phyloP scores from a whole-genome alignment of 306 rosid genomes.

The Lathyrus aphaca region DNA sequence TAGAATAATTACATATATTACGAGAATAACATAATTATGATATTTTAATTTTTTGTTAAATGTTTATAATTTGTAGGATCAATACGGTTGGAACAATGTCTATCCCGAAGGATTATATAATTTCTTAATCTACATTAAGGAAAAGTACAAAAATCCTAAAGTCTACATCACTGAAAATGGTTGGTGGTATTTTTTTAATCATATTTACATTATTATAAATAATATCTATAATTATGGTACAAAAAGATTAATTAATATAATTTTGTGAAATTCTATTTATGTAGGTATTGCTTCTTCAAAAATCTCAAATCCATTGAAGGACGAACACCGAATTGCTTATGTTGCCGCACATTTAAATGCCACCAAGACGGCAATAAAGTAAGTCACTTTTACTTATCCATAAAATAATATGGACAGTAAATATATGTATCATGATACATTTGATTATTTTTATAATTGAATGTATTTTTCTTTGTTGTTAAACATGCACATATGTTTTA shows the following conservation, averaged over 20 bases:
- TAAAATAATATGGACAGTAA: neutral
- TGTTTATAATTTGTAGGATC: constrained; percentile 10
- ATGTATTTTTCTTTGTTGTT: neutral
- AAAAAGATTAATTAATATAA: neutral
- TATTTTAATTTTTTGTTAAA: neutral
- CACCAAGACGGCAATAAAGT: constrained; percentile 6
- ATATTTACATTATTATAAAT: neutral
- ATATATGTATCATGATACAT: neutral
- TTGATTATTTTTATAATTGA: neutral
- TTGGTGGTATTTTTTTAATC: neutral
- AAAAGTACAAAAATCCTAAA: constrained; percentile 29
- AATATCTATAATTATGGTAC: neutral
- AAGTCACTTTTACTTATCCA: neutral
- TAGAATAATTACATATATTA: neutral
- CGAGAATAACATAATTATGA: neutral
- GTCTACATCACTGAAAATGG: constrained; percentile 51
- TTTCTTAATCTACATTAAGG: constrained; percentile 14
- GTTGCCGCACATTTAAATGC: neutral
- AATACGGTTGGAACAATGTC: neutral
- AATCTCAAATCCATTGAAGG: neutral
- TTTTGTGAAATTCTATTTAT: neutral
- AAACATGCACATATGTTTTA: neutral
- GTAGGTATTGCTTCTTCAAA: neutral
- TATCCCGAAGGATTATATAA: constrained; percentile 43
- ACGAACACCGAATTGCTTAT: neutral